These are phyloP conservation scores for Babesia caballi DNA, from an alignment of 169 alveolate species.

Conservation along the genomic window DNA sequence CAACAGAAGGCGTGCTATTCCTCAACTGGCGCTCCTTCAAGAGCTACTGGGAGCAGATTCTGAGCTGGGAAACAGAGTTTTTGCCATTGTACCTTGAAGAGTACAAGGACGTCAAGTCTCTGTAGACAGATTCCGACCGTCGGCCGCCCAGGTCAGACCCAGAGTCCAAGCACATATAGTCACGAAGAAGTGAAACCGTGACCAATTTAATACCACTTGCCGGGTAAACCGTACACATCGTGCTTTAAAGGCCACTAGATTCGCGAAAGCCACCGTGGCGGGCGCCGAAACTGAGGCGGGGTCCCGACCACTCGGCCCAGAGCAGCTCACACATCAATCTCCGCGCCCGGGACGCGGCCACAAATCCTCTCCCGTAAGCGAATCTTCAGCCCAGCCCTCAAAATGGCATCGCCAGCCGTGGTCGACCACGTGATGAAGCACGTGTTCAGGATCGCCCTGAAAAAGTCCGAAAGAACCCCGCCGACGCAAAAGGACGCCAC, in stretches of 20 bases:
- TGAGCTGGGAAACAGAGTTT: conserved; percentile 24
- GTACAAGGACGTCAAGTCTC: not conserved
- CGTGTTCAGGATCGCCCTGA: conserved; percentile 34
- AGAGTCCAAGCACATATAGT: not conserved
- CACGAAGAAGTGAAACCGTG: not conserved
- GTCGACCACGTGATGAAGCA: conserved; percentile 30
- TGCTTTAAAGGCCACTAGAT: not conserved
- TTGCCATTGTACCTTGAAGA: conserved; percentile 17
- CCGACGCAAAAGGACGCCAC: not conserved
- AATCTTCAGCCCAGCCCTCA: not conserved
- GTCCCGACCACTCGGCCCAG: not conserved
- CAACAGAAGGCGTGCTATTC: conserved; percentile 26
- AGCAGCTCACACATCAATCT: not conserved
- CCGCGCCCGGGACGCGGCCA: not conserved
- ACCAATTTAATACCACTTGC: not conserved
- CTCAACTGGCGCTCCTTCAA: conserved; percentile 34
- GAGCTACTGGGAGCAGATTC: conserved; percentile 22
- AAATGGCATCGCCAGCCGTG: conserved; percentile 4
- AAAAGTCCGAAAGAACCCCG: conserved; percentile 26
- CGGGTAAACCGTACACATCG: not conserved
- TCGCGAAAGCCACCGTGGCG: not conserved
- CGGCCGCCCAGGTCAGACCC: too few relatives aligned
- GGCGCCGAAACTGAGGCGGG: not conserved
- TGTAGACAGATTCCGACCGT: not conserved
- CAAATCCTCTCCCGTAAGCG: not conserved